A percentile compares a stretch with the other conserved stretches of the same genome.
Conservation (phyloP, 495 filamentous ascomycete genomes). For the Penicillium steckii region DNA sequence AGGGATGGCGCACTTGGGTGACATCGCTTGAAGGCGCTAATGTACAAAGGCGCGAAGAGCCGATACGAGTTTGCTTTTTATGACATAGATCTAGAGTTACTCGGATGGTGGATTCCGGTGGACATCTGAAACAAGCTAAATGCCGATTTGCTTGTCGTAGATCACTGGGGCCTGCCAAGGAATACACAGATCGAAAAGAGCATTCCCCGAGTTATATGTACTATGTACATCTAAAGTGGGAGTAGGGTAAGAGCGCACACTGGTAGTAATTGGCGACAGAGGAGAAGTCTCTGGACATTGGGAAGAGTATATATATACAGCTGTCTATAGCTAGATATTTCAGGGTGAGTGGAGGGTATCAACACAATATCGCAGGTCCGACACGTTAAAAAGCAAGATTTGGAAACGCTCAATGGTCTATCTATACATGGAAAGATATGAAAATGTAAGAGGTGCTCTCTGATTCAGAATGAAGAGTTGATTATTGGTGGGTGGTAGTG, state of each 20-base stretch:
- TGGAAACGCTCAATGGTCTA: not conserved
- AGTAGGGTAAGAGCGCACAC: too few relatives aligned
- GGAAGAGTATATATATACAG: slow-evolving; percentile 12
- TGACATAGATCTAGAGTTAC: too few relatives aligned
- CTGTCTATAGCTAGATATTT: slow-evolving; percentile 4
- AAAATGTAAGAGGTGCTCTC: not conserved
- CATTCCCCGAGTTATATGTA: too few relatives aligned
- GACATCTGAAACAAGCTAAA: not conserved
- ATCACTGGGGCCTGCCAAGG: not conserved
- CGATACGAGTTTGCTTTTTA: too few relatives aligned
- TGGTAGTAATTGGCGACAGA: too few relatives aligned
- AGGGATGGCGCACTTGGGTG: too few relatives aligned
- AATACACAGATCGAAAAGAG: too few relatives aligned
- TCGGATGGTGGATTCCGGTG: too few relatives aligned
- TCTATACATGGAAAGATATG: not conserved
- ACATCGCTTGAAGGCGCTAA: too few relatives aligned
- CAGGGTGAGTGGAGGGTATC: slow-evolving; percentile 8
- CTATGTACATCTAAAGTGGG: too few relatives aligned
- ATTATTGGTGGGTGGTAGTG: not conserved
- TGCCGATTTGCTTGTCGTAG: not conserved
- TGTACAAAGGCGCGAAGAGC: too few relatives aligned
- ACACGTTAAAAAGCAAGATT: not conserved
- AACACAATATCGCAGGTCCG: not conserved
- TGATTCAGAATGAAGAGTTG: not conserved
- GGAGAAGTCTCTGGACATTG: too few relatives aligned